Base-by-base conservation (phyloP, 75 land plant genomes). In the Azolla pinnata region DNA sequence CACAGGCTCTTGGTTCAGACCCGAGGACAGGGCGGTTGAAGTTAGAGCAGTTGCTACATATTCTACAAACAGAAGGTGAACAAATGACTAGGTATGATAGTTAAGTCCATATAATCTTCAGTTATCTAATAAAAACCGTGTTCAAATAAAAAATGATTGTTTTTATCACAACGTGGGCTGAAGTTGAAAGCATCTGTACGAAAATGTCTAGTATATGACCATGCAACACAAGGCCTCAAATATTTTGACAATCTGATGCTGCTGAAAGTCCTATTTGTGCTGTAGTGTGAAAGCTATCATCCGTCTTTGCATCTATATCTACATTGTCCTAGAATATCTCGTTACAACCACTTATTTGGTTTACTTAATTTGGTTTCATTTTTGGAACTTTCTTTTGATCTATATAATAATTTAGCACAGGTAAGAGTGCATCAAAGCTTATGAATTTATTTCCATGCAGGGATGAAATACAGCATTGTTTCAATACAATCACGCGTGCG, bases 1-100 rank as follows among this genome's bases (percentile, higher is more conserved):
- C 45, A 25, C 12, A 67, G 69, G 50, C 48, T 1, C 34, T 67
- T 16, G 62, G 69, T n/a, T 44, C 55, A 1, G 69, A 67, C 42
- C 48, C 59, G 2, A 1, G 20, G 14, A 49, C 54, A 20, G 48
- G 62, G 4, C 61, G 31, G 29, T 17, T 66, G 12, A 30, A 32
- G 19, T 33, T 14, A 3, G 55, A 67, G 5, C 2, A 51, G 0
- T 35, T 67, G n/a, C 27, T 67, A 1, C 48, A 28, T 1, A 26
- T 59, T 9, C 34, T 67, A 8, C 69, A 59, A 50, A 20, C 34
- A 4, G 69, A 67, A 49, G 69, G 69, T 17, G 69, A 67, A 44
- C n/a, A 4, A 29, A 58, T 67, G 61, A 42, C 54, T n/a, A 67
- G 51, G 69, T 67, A 66, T 10, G 2, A 29, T 55, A 5, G 27